Evolutionary conservation across 2,329 filamentous ascomycete genomes (phyloP), one percentile per base, ranked within the genome.

Genomic region (Atkinsonella texensis): DNA sequence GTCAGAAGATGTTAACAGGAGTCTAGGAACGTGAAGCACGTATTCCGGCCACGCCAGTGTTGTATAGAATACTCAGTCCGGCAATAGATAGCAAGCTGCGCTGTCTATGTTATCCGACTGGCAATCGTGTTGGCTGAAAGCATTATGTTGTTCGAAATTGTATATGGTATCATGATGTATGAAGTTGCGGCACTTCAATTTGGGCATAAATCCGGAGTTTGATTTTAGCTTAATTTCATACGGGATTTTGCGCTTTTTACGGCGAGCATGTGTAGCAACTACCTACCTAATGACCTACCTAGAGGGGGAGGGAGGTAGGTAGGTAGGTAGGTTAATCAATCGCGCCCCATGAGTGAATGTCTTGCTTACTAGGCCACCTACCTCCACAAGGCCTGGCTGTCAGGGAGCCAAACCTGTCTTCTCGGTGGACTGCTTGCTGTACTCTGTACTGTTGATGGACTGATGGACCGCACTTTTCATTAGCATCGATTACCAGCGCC

Each of bases 21-120:
- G 17, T 50, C 51, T n/a, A 46, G 28, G 38, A 33, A 20, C 38
- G 28, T 20, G 42, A 52, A 39, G 38, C 42, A 32, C 39, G 18
- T 23, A 18, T 33, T 45, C 41, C 47, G 31, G 28, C 46, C 46
- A 46, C 46, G 43, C 42, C 46, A 42, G 47, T 46, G 41, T 52
- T 49, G 28, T 40, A 15, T 46, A 35, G 46, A 9, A 41, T 46
- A 31, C 32, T 12, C 17, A 32, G 17, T 20, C 23, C 46, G 51
- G n/a, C 23, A 9, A 4, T 31, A 8, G 46, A 40, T 44, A 11
- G 33, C 23, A 35, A n/a, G 38, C 28, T 4, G 28, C 18, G 28
- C 32, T 38, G 20, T 28, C 1, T 31, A 38, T 18, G 13, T n/a
- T 12, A 8, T 41, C 31, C 31, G 41, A 49, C 28, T n/a, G 33